phyloP scores from a whole-genome alignment of 176 grass and related monocot genomes.

The Hsuehochloa calcarea region DNA sequence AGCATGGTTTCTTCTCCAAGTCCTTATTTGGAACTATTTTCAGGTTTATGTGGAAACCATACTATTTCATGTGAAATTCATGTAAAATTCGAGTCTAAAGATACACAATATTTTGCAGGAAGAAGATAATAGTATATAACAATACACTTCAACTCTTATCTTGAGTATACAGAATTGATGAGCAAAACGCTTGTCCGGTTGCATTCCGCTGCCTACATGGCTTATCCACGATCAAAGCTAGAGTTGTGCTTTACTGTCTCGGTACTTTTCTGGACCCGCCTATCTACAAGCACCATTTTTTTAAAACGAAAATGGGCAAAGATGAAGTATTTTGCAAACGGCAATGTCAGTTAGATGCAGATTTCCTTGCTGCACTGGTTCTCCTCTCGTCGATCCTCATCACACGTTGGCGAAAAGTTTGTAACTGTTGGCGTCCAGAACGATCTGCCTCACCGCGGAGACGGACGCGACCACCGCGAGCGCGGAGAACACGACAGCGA shows the following conservation, averaged over 20 bases:
- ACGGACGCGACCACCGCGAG: constrained; percentile 61
- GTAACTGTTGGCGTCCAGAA: constrained; percentile 65
- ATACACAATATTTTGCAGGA: not conserved
- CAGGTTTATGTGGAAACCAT: not conserved
- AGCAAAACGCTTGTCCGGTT: not conserved
- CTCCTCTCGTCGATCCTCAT: not conserved
- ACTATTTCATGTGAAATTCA: not conserved
- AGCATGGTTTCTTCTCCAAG: not conserved
- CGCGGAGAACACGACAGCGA: constrained; percentile 61
- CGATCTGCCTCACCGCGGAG: constrained; percentile 73
- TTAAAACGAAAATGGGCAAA: not conserved
- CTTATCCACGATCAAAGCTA: not conserved
- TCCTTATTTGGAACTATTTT: not conserved
- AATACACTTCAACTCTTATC: not conserved
- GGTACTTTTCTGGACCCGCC: not conserved
- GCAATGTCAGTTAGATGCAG: not conserved
- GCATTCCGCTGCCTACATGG: not conserved
- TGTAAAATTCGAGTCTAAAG: not conserved
- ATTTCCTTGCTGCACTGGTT: not conserved
- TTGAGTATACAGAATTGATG: not conserved
- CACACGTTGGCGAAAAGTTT: constrained; percentile 95
- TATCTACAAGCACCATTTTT: not conserved
- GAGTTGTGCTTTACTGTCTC: not conserved
- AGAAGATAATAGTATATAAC: not conserved
- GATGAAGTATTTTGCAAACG: not conserved